phyloP scores from a whole-genome alignment of 805 yeast genomes.

The Candida railenensis region DNA sequence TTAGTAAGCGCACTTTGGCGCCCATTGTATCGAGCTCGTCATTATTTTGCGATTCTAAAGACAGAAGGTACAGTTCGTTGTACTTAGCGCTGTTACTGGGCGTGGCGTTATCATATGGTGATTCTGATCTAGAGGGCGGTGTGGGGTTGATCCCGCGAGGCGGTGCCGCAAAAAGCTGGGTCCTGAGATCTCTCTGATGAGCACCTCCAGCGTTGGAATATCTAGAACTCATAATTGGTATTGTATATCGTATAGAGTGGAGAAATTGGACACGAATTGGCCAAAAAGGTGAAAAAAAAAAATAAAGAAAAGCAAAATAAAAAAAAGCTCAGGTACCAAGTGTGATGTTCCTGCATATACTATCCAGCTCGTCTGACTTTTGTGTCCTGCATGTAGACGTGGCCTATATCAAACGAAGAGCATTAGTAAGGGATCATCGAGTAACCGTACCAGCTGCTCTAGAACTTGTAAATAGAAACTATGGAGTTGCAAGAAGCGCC shows the following conservation, averaged over 20 bases:
- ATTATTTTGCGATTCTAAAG: slow-evolving; percentile 42
- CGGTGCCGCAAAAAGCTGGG: slow-evolving; percentile 35
- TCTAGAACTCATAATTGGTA: slow-evolving; percentile 22
- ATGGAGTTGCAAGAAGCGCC: slow-evolving; percentile 20
- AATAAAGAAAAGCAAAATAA: not conserved
- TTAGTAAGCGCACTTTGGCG: slow-evolving; percentile 39
- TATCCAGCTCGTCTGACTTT: not conserved
- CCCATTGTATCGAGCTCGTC: slow-evolving; percentile 42
- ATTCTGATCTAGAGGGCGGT: slow-evolving; percentile 30
- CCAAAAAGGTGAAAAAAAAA: too few species aligned
- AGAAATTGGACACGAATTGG: not conserved
- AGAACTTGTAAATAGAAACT: too few species aligned
- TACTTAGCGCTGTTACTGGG: slow-evolving; percentile 32
- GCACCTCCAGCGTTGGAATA: slow-evolving; percentile 30
- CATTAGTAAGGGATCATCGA: not conserved
- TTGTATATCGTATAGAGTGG: not conserved
- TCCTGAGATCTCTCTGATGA: slow-evolving; percentile 42
- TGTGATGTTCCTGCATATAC: not conserved
- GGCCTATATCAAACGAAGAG: too few species aligned
- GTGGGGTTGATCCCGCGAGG: slow-evolving; percentile 16
- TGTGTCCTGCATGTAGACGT: not conserved
- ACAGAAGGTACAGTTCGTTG: slow-evolving; percentile 41
- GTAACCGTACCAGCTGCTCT: too few species aligned
- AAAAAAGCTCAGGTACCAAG: not conserved
- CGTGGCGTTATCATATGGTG: slow-evolving; percentile 38